These are phyloP conservation scores for Arxiozyma telluris DNA, from an alignment of 1,139 yeast genomes.

Conservation along the genomic window DNA sequence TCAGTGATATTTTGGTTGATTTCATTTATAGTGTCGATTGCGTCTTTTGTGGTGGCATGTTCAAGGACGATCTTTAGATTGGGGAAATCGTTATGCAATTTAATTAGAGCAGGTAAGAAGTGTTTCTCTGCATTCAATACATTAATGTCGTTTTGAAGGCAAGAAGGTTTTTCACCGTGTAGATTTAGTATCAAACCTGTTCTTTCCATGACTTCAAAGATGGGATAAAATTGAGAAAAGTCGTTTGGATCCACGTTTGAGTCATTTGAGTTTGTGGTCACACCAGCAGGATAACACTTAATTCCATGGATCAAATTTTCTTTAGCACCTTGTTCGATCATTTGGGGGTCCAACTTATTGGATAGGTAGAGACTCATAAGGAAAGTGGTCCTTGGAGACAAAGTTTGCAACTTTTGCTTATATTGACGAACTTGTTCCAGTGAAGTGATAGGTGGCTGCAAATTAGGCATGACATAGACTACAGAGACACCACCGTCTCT, in stretches of 20 bases:
- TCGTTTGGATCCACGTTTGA: conserved; percentile 95
- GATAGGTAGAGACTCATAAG: conserved; percentile 84
- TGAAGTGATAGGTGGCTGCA: conserved; percentile 87
- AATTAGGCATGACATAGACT: conserved; percentile 92
- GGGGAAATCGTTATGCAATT: conserved; percentile 78
- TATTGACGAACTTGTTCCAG: conserved; percentile 64
- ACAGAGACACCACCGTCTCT: conserved; percentile 84
- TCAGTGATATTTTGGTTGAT: conserved; percentile 49
- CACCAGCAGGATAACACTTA: conserved; percentile 98
- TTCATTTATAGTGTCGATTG: conserved; percentile 49
- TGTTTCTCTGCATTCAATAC: conserved; percentile 90
- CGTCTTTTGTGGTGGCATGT: conserved; percentile 89
- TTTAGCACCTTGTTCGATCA: conserved; percentile 71
- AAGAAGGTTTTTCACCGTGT: conserved; percentile 92
- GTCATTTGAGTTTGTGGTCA: conserved; percentile 75
- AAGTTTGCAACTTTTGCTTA: conserved; percentile 50
- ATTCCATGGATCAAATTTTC: conserved; percentile 68
- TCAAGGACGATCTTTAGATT: conserved; percentile 78
- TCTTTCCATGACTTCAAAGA: conserved; percentile 79
- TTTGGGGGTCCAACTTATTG: conserved; percentile 72
- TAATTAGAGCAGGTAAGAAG: conserved; percentile 81
- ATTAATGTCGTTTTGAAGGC: conserved; percentile 47
- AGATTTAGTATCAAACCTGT: conserved; percentile 69
- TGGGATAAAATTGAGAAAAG: conserved; percentile 77
- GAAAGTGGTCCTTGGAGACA: conserved; percentile 78